These are phyloP conservation scores for Penicillium sp. DNA, from an alignment of 2,329 filamentous ascomycete genomes.

Conservation along the genomic window DNA sequence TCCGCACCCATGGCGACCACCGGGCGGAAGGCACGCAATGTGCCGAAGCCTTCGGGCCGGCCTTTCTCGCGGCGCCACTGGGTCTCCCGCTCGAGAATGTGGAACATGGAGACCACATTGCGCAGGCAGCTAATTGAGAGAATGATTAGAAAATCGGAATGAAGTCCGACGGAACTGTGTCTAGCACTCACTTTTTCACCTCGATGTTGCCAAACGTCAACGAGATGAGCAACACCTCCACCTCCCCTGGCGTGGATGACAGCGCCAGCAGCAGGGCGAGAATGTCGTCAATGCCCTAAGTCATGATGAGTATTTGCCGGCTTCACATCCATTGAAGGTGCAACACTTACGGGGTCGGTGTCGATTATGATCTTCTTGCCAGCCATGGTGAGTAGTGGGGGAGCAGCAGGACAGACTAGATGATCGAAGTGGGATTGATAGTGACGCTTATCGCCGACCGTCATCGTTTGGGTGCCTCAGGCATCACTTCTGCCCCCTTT, in stretches of 20 bases:
- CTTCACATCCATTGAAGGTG: background rate
- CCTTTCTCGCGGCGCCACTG: conserved; percentile 73
- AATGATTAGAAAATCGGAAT: conserved; percentile 3
- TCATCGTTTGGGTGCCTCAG: conserved; percentile 11
- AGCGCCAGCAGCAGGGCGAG: conserved; percentile 84
- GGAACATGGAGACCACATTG: conserved; percentile 86
- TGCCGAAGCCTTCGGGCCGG: conserved; percentile 66
- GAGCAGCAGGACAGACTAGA: too few species aligned
- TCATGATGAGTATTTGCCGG: background rate
- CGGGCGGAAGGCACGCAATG: conserved; percentile 70
- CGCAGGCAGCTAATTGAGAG: conserved; percentile 65
- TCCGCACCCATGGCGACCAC: conserved; percentile 83
- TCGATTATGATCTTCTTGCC: conserved; percentile 86
- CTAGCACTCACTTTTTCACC: conserved; percentile 65
- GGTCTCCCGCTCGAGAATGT: conserved; percentile 85
- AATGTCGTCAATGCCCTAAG: conserved; percentile 78
- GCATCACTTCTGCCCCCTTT: too few species aligned
- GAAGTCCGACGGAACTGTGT: background rate
- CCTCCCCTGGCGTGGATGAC: conserved; percentile 74
- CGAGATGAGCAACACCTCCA: conserved; percentile 81
- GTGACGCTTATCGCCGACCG: conserved; percentile 5
- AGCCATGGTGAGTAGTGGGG: conserved; percentile 50
- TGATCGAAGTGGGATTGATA: conserved; percentile 5
- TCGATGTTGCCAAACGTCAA: conserved; percentile 93
- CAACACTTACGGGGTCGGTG: conserved; percentile 72